Base-by-base conservation (phyloP, 2,329 filamentous ascomycete species). In the Albifimbria verrucaria region DNA sequence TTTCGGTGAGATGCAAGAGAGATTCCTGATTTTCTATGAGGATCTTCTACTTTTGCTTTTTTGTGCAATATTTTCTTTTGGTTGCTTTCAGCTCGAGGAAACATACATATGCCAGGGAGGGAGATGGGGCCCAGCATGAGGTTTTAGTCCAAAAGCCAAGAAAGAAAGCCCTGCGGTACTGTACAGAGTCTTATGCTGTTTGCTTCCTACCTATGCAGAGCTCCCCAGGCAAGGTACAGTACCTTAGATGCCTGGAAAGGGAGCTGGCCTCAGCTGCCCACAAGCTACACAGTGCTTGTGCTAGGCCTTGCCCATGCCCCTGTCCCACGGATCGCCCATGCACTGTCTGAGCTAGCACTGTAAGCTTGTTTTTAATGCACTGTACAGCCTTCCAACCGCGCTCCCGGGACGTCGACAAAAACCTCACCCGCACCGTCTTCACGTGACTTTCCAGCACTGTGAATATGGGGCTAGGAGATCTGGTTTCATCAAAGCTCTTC, bases 401-500 rank as follows among this genome's bases (percentile, higher is more conserved):
- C 15, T 39, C 5, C 32, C 15, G 26, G 26, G 32, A 15, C 4
- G n/a, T n/a, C 32, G 32, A 6, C 12, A 6, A 7, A 12, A 12
- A n/a, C n/a, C n/a, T n/a, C n/a, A n/a, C n/a, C n/a, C n/a, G n/a
- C n/a, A n/a, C n/a, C 17, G 10, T 15, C 41, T 3, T 25, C 45
- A 47, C 45, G 45, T 47, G 45, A 47, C 7, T 2, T 28, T 18
- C 11, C 17, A n/a, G 46, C 25, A 48, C 46, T 25, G 25, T 25
- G 25, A 24, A 4, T 36, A 21, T n/a, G 32, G 32, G 32, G 32
- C 32, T 39, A 39, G 18, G 6, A 48, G 25, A 26, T 32, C 20
- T 44, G 17, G 49, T 50, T 44, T 43, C 48, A 50, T 12, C 48
- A 50, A 45, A 50, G 48, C 48, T 50, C 36, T 32, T 23, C 48